Conservation (phyloP, 2,329 filamentous ascomycete species). For the Phyllosticta ampelicida region DNA sequence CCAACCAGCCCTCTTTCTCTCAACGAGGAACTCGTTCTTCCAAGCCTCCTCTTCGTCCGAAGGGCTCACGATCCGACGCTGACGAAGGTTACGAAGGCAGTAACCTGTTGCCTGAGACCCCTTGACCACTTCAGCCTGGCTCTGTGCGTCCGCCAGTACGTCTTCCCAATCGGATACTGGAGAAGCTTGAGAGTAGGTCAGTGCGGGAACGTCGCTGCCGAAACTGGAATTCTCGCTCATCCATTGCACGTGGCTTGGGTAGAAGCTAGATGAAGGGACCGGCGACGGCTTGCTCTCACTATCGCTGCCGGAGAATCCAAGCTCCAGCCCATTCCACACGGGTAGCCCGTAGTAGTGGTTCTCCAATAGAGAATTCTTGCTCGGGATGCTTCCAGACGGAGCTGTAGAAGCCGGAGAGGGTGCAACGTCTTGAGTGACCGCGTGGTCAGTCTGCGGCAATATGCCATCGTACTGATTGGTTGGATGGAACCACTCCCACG, state of each 20-base stretch:
- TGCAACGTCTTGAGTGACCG: neutral
- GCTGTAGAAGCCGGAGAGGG: neutral
- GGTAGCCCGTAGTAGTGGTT: neutral
- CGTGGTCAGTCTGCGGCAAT: neutral
- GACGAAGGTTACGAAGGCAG: neutral
- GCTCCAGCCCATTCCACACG: neutral
- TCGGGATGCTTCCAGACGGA: neutral
- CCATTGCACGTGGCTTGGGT: neutral
- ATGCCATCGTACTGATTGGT: neutral
- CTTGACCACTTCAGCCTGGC: neutral
- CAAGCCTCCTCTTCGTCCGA: neutral
- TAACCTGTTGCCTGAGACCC: neutral
- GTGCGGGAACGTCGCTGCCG: neutral
- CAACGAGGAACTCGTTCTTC: constrained; percentile 35
- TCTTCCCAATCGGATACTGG: constrained; percentile 2
- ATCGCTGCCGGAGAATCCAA: neutral
- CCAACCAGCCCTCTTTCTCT: constrained; percentile 44
- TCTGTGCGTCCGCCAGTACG: neutral
- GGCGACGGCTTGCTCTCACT: neutral
- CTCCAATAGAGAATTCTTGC: neutral
- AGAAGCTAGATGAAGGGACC: neutral
- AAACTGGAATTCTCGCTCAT: neutral
- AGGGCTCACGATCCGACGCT: neutral
- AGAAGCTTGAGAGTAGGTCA: constrained; percentile 7
- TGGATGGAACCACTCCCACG: constrained; percentile 1